Evolutionary conservation across 1,284 basidiomycete species (phyloP), one percentile per base, ranked within the genome.

Genomic region (Trichosporon coremiiforme): DNA sequence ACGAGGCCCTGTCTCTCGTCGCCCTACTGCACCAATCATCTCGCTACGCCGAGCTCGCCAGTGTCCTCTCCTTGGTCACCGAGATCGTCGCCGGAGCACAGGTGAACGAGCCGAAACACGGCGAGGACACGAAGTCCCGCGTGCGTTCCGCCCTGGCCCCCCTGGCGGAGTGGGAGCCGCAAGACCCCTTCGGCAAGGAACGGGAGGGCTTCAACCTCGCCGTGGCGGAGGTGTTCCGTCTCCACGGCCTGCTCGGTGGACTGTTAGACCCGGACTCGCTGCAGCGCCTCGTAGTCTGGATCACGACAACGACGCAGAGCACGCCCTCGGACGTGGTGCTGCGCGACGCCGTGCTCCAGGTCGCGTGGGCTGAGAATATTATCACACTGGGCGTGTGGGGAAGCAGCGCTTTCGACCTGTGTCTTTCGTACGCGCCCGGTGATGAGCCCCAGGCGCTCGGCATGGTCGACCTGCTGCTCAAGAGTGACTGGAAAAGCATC

Each of bases 31-130:
- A 67, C 64, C 13, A 71, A 71, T 12, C 68, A 73, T 25, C 57
- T 64, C 71, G 84, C 2, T 85, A 88, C 86, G 82, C 80, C 0
- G 85, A 86, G 1, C 72, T 89, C 1, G 68, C 70, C 1, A 65
- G 69, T 1, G 75, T 75, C 0, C 63, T 81, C 55, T 72, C 69
- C 8, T 36, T 80, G 10, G 63, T 84, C 3, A 68, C 68, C 0
- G 89, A 88, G 2, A 94, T 90, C 89, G 78, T 92, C 5, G 89
- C 91, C 74, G 93, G 94, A 0, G 86, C 88, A 17, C 86, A 85
- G 67, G 85, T 94, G 36, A 95, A 96, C 78, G 87, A 87, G 0
- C 79, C 88, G 12, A 87, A 84, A 74, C 86, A 87, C 1, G 93
- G 93, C 0, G 88, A 89, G 73, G 81, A 81, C 15, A 92, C 93